Conservation (phyloP, 257 asterid genomes). For the Forsythia suspensa region DNA sequence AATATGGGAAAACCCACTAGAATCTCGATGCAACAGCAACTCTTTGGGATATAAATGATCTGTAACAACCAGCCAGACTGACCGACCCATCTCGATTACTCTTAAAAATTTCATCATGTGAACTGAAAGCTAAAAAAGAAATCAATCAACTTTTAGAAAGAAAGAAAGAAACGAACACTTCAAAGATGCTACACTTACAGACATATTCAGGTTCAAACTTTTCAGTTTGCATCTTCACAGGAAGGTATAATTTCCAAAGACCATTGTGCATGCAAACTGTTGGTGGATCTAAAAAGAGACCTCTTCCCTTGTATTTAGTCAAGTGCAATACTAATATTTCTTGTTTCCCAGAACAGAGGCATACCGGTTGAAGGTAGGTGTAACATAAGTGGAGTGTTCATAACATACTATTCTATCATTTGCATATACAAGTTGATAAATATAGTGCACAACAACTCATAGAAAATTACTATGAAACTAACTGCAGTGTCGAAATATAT, state of each 20-base stretch:
- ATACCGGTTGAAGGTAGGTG: not conserved
- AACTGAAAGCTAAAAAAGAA: conserved; percentile 62
- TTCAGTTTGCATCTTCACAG: conserved; percentile 53
- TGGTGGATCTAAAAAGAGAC: conserved; percentile 89
- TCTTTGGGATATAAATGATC: conserved; percentile 50
- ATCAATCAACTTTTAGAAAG: conserved; percentile 19
- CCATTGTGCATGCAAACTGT: conserved; percentile 67
- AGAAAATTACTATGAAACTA: not conserved
- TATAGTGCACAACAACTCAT: not conserved
- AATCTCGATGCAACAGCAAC: conserved; percentile 38
- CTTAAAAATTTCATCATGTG: conserved; percentile 68
- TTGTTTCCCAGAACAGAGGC: not conserved
- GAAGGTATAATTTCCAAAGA: conserved; percentile 72
- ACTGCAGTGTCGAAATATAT: not conserved
- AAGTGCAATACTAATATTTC: not conserved
- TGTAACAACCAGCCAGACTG: conserved; percentile 58
- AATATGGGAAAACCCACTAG: conserved; percentile 40
- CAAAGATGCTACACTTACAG: conserved; percentile 47
- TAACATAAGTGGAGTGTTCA: not conserved
- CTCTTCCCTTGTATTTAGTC: conserved; percentile 68
- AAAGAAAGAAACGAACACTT: not conserved
- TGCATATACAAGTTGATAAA: not conserved
- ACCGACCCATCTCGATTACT: conserved; percentile 64
- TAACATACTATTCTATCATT: not conserved
- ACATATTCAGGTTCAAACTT: conserved; percentile 39